Evolutionary conservation across 257 asterid species (phyloP), one percentile per base, ranked within the genome.

Genomic region (Rehmannia glutinosa): DNA sequence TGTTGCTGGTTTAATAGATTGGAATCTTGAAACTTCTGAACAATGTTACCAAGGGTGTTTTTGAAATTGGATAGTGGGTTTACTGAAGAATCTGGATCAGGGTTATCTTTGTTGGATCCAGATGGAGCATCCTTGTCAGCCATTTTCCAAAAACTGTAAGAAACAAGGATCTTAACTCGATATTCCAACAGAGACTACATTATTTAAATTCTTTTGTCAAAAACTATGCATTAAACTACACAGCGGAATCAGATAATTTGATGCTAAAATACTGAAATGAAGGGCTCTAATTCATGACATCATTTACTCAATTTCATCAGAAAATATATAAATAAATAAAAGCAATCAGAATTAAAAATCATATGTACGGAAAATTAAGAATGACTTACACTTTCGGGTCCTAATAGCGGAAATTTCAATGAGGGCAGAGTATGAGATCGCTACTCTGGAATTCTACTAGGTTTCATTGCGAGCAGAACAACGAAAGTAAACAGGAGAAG

Each of bases 11-110:
- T 66, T 12, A 30, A 42, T 3, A 68, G 74, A 57, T 69, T 70
- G 46, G 81, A 47, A 25, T 56, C 62, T 62, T 66, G 85, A 50
- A 81, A 74, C 69, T 76, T 59, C 57, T 81, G 83, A 32, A 81
- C 85, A 54, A 81, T 42, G 70, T 63, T 35, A 63, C 76, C 83
- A 25, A 76, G 62, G 32, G 79, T 60, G 76, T 67, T 55, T 43
- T 51, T 49, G 58, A 75, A 67, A 25, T 75, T 55, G 33, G 81
- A 65, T 55, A 67, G 27, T 4, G 75, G 62, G 69, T 70, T 74
- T 43, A 66, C 73, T 8, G 74, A 55, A 49, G 82, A 64, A 23
- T 36, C 74, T 39, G 42, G 82, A 68, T 78, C 79, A 45, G 75
- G 54, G 68, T 41, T 80, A 45, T 75, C 82, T 19, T 64, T 66